Conservation (phyloP, 2,329 filamentous ascomycete genomes). For the Periglandula ipomoeae region DNA sequence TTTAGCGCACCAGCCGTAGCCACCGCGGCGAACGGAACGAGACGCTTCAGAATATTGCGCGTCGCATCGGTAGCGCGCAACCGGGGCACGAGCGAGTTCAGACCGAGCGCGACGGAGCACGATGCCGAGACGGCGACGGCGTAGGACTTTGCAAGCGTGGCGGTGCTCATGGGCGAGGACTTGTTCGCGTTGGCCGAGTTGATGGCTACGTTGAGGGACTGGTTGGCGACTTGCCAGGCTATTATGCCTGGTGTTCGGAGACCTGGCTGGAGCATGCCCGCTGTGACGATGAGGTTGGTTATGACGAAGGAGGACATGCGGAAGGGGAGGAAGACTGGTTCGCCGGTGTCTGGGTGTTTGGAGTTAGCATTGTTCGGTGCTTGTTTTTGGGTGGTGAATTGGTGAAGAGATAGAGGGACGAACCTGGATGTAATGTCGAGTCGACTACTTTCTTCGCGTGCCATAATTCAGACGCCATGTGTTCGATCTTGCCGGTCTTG, state of each 20-base stretch:
- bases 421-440: slow-evolving; percentile 92
- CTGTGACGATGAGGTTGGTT: slow-evolving; percentile 89
- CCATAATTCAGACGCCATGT: slow-evolving; percentile 91
- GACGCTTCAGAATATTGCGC: slow-evolving; percentile 66
- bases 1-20: slow-evolving; percentile 86
- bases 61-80: slow-evolving; percentile 72
- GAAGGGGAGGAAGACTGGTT: slow-evolving; percentile 87
- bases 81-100: slow-evolving; percentile 82
- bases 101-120: slow-evolving; percentile 84
- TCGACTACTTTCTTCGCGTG: slow-evolving; percentile 94
- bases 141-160: slow-evolving; percentile 81
- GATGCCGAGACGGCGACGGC: slow-evolving; percentile 84
- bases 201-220: slow-evolving; percentile 96
- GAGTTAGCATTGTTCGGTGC: too few species aligned
- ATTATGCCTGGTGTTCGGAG: slow-evolving; percentile 75
- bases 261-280: slow-evolving; percentile 90
- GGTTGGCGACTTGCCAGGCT: slow-evolving; percentile 91
- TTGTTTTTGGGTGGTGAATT: too few species aligned
- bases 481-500: slow-evolving; percentile 69
- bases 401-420: too few species aligned
- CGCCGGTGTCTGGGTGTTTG: slow-evolving; percentile 65
- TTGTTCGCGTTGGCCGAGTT: slow-evolving; percentile 99
- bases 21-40: slow-evolving; percentile 94
- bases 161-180: slow-evolving; percentile 75
- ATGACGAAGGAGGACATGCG: slow-evolving; percentile 95